Conservation (phyloP, 495 filamentous ascomycete species). For the Penicillium riverlandense region DNA sequence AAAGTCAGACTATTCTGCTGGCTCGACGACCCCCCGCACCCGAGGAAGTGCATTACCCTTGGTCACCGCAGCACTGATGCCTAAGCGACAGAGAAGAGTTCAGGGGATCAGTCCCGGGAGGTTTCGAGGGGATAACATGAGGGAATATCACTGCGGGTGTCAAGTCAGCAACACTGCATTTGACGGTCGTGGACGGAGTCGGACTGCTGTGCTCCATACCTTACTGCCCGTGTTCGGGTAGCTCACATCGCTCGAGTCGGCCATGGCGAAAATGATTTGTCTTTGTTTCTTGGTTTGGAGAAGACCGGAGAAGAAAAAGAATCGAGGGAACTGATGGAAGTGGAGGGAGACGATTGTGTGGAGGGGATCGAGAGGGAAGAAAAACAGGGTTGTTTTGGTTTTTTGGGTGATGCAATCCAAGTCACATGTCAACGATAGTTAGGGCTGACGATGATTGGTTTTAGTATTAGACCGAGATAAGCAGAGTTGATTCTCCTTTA, state of each 20-base stretch:
- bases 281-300: neutral
- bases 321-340: slow-evolving; percentile 11
- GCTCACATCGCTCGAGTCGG: slow-evolving; percentile 30
- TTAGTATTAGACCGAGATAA: too few relatives aligned
- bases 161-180: slow-evolving; percentile 8
- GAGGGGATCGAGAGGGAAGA: slow-evolving; percentile 5
- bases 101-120: slow-evolving; percentile 13
- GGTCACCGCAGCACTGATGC: slow-evolving; percentile 18
- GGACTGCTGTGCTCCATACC: slow-evolving; percentile 23
- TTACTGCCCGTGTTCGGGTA: slow-evolving; percentile 40
- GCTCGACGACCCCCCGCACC: neutral
- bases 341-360: slow-evolving; percentile 2
- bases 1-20: slow-evolving; percentile 26
- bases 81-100: slow-evolving; percentile 10
- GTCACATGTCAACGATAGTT: too few relatives aligned
- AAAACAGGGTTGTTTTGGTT: slow-evolving; percentile 15
- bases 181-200: slow-evolving; percentile 3
- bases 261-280: slow-evolving; percentile 11
- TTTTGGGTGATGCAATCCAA: slow-evolving; percentile 26
- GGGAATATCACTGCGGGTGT: too few relatives aligned
- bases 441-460: too few relatives aligned
- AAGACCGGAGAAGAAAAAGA: neutral
- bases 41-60: slow-evolving; percentile 21
- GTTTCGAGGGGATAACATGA: neutral
- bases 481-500: too few relatives aligned